These are phyloP conservation scores for Lipomyces starkeyi DNA, from an alignment of 805 yeast species.

Conservation along the genomic window DNA sequence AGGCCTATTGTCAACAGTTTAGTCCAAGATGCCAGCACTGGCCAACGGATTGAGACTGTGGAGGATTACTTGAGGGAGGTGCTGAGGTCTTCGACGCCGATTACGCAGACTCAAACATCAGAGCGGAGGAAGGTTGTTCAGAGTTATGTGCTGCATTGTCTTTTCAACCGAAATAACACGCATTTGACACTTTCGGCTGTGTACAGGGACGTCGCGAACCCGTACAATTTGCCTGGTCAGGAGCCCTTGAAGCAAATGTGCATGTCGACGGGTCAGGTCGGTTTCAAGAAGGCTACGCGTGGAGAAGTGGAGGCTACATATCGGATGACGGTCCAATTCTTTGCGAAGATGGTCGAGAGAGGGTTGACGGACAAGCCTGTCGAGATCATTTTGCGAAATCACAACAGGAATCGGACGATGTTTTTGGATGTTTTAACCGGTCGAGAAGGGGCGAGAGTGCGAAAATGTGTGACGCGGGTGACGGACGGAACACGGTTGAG, in stretches of 20 bases:
- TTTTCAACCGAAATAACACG: slow-evolving; percentile 83
- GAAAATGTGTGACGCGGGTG: slow-evolving; percentile 69
- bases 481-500: slow-evolving; percentile 81
- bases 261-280: slow-evolving; percentile 81
- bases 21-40: neutral
- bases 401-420: slow-evolving; percentile 89
- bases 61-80: slow-evolving; percentile 1
- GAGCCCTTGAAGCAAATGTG: slow-evolving; percentile 68
- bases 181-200: slow-evolving; percentile 71
- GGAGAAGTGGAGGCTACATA: slow-evolving; percentile 93
- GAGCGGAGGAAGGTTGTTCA: slow-evolving; percentile 46
- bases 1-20: neutral
- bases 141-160: slow-evolving; percentile 75
- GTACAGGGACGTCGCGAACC: slow-evolving; percentile 69
- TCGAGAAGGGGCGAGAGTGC: slow-evolving; percentile 78
- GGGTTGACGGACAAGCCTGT: slow-evolving; percentile 61
- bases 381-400: slow-evolving; percentile 79
- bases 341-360: slow-evolving; percentile 70
- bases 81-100: neutral
- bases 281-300: slow-evolving; percentile 87
- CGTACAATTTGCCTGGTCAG: slow-evolving; percentile 70
- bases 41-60: neutral
- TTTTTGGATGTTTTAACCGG: slow-evolving; percentile 84
- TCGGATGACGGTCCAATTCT: slow-evolving; percentile 78
- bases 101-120: slow-evolving; percentile 13